A percentile compares a stretch with the other conserved stretches of the same genome.
Evolutionary conservation across 2,329 filamentous ascomycete species (phyloP).

Genomic region (Diaporthe vexans): DNA sequence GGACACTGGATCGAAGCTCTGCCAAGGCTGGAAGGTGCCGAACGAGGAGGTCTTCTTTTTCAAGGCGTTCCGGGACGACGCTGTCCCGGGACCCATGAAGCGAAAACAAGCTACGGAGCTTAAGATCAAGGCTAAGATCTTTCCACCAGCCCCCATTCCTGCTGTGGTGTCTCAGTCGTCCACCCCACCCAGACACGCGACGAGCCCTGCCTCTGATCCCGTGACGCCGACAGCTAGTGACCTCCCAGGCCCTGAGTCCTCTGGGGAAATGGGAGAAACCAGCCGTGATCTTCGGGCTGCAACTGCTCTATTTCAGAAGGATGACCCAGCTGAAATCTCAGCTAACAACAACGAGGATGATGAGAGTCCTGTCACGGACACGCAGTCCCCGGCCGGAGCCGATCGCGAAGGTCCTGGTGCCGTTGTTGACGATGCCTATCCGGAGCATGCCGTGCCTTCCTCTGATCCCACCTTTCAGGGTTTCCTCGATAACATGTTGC

Average conservation of each 20-base stretch:
- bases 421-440: background rate
- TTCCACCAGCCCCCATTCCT: background rate
- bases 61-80: constrained; percentile 26
- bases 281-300: no score
- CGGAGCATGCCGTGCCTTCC: constrained; percentile 14
- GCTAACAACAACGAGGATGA: background rate
- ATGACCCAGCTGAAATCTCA: background rate
- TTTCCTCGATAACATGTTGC: background rate
- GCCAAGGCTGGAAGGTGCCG: constrained; percentile 24
- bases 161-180: background rate
- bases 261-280: background rate
- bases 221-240: background rate
- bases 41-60: constrained; percentile 35
- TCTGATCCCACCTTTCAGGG: background rate
- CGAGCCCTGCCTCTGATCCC: background rate
- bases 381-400: background rate
- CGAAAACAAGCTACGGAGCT: constrained; percentile 6
- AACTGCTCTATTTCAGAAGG: background rate
- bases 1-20: background rate
- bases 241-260: background rate
- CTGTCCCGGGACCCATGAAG: background rate
- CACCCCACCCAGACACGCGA: background rate
- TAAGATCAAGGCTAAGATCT: constrained; percentile 7
- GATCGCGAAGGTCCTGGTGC: background rate
- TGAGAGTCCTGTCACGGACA: background rate